Conservation (phyloP, 192 early-diverging fungal genomes). For the Oehlia diaphana region DNA sequence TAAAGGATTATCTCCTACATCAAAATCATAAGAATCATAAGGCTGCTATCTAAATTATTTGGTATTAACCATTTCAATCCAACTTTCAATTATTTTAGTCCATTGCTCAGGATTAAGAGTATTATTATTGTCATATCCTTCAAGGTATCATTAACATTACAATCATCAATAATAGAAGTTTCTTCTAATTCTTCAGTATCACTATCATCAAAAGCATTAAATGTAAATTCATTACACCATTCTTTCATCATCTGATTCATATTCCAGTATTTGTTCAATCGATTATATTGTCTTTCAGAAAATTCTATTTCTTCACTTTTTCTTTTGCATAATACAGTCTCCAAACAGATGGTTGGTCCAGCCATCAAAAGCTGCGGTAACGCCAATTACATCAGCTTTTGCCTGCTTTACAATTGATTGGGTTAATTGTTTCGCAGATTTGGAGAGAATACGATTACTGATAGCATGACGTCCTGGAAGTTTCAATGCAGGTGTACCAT, state of each 20-base stretch:
- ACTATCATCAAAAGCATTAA: background rate
- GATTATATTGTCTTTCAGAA: constrained; percentile 10
- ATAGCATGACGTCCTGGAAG: background rate
- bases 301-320: background rate
- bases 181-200: constrained; percentile 13
- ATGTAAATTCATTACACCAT: background rate
- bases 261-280: background rate
- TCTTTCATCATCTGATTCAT: background rate
- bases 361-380: constrained; percentile 13
- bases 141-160: background rate
- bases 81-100: constrained; percentile 1
- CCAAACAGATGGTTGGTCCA: constrained; percentile 20
- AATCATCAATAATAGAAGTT: background rate
- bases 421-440: background rate
- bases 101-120: background rate
- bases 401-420: constrained; percentile 2
- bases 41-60: background rate
- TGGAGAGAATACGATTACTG: background rate
- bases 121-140: background rate
- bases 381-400: constrained; percentile 3
- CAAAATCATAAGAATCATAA: constrained; percentile 2
- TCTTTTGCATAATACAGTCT: constrained; percentile 1
- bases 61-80: constrained; percentile 4
- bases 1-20: constrained; percentile 11
- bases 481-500: constrained; percentile 4